phyloP scores from a whole-genome alignment of 73 alveolate genomes.

The Symbiodinium natans region DNA sequence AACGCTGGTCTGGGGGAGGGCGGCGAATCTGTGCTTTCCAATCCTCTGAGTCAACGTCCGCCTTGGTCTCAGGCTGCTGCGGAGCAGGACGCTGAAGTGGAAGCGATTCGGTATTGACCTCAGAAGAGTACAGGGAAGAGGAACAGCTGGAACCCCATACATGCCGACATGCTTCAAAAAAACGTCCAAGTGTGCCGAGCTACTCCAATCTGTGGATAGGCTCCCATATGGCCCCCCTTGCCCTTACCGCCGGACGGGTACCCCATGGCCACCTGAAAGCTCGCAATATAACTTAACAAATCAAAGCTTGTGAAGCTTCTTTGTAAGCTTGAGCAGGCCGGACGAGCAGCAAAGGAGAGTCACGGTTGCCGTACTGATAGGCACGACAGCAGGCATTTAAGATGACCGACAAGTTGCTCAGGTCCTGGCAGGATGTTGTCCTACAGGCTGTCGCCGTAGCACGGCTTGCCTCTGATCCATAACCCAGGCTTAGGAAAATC shows the following conservation, averaged over 20 bases:
- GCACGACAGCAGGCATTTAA: no score
- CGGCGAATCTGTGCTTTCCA: constrained; percentile 88
- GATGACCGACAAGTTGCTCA: no score
- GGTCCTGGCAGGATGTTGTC: no score
- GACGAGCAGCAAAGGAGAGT: no score
- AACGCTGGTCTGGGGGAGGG: constrained; percentile 85
- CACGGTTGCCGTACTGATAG: no score
- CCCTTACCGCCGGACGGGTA: constrained; percentile 24
- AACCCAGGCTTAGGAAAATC: no score
- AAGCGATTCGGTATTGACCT: neutral
- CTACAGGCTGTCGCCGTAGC: no score
- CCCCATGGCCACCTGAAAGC: neutral
- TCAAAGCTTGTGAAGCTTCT: constrained; percentile 14
- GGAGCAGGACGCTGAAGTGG: constrained; percentile 21
- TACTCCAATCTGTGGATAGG: constrained; percentile 12
- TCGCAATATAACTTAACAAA: neutral
- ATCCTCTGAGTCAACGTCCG: constrained; percentile 53
- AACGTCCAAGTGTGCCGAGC: no score
- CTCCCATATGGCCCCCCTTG: constrained; percentile 25
- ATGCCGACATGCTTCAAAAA: no score
- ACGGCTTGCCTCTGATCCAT: no score
- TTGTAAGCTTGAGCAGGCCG: constrained; percentile 9
- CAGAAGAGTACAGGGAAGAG: no score
- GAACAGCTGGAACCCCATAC: no score
- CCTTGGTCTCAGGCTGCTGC: constrained; percentile 11